Base-by-base conservation (phyloP, 2,329 filamentous ascomycete species). In the Penicillium rolfsii region DNA sequence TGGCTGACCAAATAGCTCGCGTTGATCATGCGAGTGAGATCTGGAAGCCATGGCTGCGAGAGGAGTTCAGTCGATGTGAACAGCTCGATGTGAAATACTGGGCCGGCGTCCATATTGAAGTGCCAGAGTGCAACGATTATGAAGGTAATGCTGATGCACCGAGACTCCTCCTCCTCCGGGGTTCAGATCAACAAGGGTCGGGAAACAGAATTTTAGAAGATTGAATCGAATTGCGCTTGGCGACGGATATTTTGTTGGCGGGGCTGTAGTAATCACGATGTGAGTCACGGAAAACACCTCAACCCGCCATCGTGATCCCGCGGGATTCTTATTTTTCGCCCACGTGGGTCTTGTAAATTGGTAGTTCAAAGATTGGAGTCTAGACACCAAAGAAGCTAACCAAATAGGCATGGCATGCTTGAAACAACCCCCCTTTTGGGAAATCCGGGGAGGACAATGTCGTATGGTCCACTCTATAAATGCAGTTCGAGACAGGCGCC, bases 11-110 rank as follows among this genome's bases (percentile, higher is more conserved):
- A n/a, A 48, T 60, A 64, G 48, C 61, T 63, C 24, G 54, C 61
- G 43, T 65, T 64, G 55, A 65, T 50, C 58, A 64, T 61, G n/a
- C 28, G 49, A 16, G 61, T 65, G 26, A 65, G 61, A 11, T 58
- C 52, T 9, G 58, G 41, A 16, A 65, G 52, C 63, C 61, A 64
- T 58, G 58, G 60, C 41, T 62, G 57, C 2, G 41, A 24, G 41
- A 63, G 64, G 24, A 64, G 58, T n/a, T 64, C 62, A 6, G 48
- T 26, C 16, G 60, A 54, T 26, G 59, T 58, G 46, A 63, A 58
- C 22, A 64, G 50, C 35, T 43, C 57, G 7, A 36, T 58, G 16
- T 55, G 45, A 38, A 60, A 58, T n/a, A 12, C 22, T 38, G 54
- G 54, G 6, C 19, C 22, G 3, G 38, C 24, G 14, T 35, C 30